A percentile compares a stretch with the other conserved stretches of the same genome.
These are phyloP conservation scores for Incumbomyces lentus DNA, from an alignment of 2,329 filamentous ascomycete species.

Conservation along the genomic window DNA sequence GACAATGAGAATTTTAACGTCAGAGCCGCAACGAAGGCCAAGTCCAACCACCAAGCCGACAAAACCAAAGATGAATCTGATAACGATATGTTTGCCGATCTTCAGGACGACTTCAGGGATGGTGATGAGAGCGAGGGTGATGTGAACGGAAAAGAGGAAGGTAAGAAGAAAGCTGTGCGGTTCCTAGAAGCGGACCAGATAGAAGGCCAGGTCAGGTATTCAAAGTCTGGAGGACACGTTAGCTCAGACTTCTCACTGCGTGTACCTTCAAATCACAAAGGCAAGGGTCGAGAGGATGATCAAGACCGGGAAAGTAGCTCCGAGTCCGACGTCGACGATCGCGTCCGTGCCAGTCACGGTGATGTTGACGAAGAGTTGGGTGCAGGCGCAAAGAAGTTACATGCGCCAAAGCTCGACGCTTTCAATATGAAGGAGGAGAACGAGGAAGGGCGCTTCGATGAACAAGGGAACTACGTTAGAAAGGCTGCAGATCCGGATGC, in stretches of 20 bases:
- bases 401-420: slow-evolving; percentile 87
- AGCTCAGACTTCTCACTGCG: slow-evolving; percentile 45
- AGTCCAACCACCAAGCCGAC: slow-evolving; percentile 34
- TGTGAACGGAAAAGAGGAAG: slow-evolving; percentile 36
- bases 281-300: slow-evolving; percentile 34
- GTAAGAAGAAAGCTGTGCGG: slow-evolving; percentile 49
- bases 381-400: slow-evolving; percentile 78
- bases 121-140: slow-evolving; percentile 43
- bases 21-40: slow-evolving; percentile 52
- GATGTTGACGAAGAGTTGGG: slow-evolving; percentile 82
- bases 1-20: slow-evolving; percentile 84
- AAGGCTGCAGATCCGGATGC: slow-evolving; percentile 84
- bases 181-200: slow-evolving; percentile 58
- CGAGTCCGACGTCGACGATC: slow-evolving; percentile 53
- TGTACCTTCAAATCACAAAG: slow-evolving; percentile 8
- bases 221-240: slow-evolving; percentile 62
- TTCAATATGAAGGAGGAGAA: slow-evolving; percentile 90
- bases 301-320: slow-evolving; percentile 54
- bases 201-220: slow-evolving; percentile 64
- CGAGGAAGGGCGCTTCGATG: slow-evolving; percentile 87
- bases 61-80: slow-evolving; percentile 28
- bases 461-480: slow-evolving; percentile 79
- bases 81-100: slow-evolving; percentile 74
- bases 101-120: slow-evolving; percentile 49
- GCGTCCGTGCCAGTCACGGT: slow-evolving; percentile 59